Percentiles rank a stretch among this genome's conserved stretches.
Conservation (phyloP, 805 yeast species). For the Hanseniaspora occidentalis region DNA sequence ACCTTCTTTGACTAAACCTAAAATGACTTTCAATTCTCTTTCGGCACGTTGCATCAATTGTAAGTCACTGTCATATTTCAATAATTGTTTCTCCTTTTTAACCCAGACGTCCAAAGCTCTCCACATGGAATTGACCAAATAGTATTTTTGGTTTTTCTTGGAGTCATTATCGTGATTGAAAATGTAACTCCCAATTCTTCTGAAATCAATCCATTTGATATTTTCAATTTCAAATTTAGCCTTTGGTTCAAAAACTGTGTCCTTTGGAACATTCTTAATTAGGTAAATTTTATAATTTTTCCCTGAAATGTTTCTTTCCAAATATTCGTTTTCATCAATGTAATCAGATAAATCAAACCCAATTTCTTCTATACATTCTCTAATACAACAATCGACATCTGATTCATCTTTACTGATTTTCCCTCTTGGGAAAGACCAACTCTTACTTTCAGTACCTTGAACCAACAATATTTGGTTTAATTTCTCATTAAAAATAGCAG, state of each 20-base stretch:
- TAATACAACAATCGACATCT: slow-evolving; percentile 76
- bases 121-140: slow-evolving; percentile 29
- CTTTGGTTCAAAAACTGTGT: slow-evolving; percentile 50
- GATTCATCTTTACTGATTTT: slow-evolving; percentile 88
- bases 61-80: slow-evolving; percentile 42
- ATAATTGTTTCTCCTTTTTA: slow-evolving; percentile 35
- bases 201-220: slow-evolving; percentile 68
- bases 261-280: slow-evolving; percentile 66
- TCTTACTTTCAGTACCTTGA: slow-evolving; percentile 66
- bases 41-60: slow-evolving; percentile 47
- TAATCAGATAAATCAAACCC: slow-evolving; percentile 71
- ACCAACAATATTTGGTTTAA: slow-evolving; percentile 66
- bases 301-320: slow-evolving; percentile 71
- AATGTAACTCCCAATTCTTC: slow-evolving; percentile 25
- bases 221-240: slow-evolving; percentile 81
- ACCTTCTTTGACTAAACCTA: slow-evolving; percentile 39
- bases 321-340: slow-evolving; percentile 55
- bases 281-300: slow-evolving; percentile 79
- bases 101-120: slow-evolving; percentile 38
- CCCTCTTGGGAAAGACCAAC: slow-evolving; percentile 97
- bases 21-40: slow-evolving; percentile 44
- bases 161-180: slow-evolving; percentile 20
- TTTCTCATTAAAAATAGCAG: slow-evolving; percentile 65
- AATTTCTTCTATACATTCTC: slow-evolving; percentile 90
- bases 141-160: slow-evolving; percentile 21